These are phyloP conservation scores for Beta vulgaris DNA, from an alignment of 148 eudicot species.

Conservation along the genomic window DNA sequence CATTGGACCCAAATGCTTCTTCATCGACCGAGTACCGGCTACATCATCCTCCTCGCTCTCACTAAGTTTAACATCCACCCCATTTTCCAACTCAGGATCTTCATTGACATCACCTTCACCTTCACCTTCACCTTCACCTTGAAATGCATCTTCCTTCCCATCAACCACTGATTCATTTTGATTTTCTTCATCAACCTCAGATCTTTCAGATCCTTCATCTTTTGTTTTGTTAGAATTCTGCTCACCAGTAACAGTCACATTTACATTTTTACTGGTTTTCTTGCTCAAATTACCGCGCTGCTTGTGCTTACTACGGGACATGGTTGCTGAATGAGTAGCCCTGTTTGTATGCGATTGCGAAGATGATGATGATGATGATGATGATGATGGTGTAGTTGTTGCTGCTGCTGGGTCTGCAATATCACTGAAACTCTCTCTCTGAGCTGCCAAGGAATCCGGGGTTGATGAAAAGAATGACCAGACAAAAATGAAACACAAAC, in stretches of 20 bases:
- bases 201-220: slow-evolving; percentile 44
- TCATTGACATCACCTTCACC: slow-evolving; percentile 26
- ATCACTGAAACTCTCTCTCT: slow-evolving; percentile 74
- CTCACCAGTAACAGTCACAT: slow-evolving; percentile 43
- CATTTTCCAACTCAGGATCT: slow-evolving; percentile 44
- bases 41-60: slow-evolving; percentile 43
- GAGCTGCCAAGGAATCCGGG: slow-evolving; percentile 51
- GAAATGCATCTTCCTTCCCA: too few species aligned
- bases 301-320: slow-evolving; percentile 7
- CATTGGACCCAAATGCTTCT: slow-evolving; percentile 52
- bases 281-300: slow-evolving; percentile 21
- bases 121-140: slow-evolving; percentile 25
- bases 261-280: slow-evolving; percentile 10
- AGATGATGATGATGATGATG: not conserved
- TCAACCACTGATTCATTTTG: slow-evolving; percentile 29
- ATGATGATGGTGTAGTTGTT: not conserved
- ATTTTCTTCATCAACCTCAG: slow-evolving; percentile 43
- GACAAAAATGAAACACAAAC: slow-evolving; percentile 73
- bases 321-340: slow-evolving; percentile 10
- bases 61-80: slow-evolving; percentile 36
- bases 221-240: slow-evolving; percentile 22
- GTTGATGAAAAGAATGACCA: slow-evolving; percentile 82
- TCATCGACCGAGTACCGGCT: slow-evolving; percentile 23
- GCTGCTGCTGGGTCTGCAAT: slow-evolving; percentile 50
- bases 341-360: not conserved